Conservation (phyloP, 192 early-diverging fungal species). For the Thamnidium elegans region DNA sequence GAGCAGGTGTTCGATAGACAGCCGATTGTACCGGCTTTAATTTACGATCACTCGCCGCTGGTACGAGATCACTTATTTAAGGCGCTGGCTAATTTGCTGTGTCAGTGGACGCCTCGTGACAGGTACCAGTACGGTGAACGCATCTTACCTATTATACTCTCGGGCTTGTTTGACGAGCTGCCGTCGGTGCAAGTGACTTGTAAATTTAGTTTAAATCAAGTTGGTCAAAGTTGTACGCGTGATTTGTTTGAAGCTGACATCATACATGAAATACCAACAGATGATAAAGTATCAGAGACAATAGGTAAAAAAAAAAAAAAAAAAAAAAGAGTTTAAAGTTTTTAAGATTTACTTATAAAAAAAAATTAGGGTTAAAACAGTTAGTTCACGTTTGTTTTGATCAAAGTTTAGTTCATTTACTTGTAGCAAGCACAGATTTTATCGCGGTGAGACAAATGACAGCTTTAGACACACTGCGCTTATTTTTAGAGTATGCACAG, state of each 20-base stretch:
- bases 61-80: slow-evolving; percentile 7
- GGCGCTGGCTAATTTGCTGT: slow-evolving; percentile 2
- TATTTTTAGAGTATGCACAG: slow-evolving; percentile 7
- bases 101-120: slow-evolving; percentile 6
- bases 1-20: not conserved
- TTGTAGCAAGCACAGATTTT: slow-evolving; percentile 9
- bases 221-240: not conserved
- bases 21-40: not conserved
- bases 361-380: slow-evolving; percentile 14
- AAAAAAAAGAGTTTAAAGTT: not conserved
- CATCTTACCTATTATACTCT: slow-evolving; percentile 16
- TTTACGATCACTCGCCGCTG: slow-evolving; percentile 2
- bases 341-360: not conserved
- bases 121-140: slow-evolving; percentile 16
- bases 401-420: slow-evolving; percentile 1
- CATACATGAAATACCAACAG: not conserved
- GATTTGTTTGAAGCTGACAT: slow-evolving; percentile 17
- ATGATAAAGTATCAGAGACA: not conserved
- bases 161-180: slow-evolving; percentile 14
- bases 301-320: slow-evolving; percentile 14
- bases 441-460: not conserved
- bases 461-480: not conserved
- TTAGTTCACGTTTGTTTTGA: slow-evolving; percentile 21
- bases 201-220: not conserved
- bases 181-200: slow-evolving; percentile 1